Conservation (phyloP, 164 flowering plant genomes). For the Chimonanthus salicifolius region DNA sequence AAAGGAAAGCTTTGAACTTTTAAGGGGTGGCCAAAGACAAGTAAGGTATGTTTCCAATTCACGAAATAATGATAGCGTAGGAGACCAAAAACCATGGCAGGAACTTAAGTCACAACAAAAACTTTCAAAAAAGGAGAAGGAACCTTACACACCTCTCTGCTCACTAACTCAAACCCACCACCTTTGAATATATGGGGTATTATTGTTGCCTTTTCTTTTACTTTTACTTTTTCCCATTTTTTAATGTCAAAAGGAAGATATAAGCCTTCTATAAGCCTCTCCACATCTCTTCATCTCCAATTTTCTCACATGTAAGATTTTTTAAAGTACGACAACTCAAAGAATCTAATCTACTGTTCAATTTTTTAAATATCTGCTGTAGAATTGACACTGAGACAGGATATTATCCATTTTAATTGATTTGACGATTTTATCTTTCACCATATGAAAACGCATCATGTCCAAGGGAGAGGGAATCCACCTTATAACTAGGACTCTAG, state of each 20-base stretch:
- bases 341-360: too few relatives aligned
- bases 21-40: slow-evolving; percentile 9
- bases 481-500: too few relatives aligned
- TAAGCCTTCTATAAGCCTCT: neutral
- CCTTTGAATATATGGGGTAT: slow-evolving; percentile 12
- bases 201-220: too few relatives aligned
- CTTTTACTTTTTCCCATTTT: neutral
- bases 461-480: too few relatives aligned
- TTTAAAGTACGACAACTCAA: too few relatives aligned
- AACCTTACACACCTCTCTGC: slow-evolving; percentile 5
- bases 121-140: slow-evolving; percentile 5
- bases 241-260: too few relatives aligned
- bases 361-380: too few relatives aligned
- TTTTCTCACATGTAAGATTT: neutral
- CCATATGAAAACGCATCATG: too few relatives aligned
- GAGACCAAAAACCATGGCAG: slow-evolving; percentile 21
- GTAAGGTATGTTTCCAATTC: slow-evolving; percentile 47
- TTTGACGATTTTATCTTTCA: too few relatives aligned
- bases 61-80: slow-evolving; percentile 26
- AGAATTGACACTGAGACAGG: too few relatives aligned
- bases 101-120: slow-evolving; percentile 17
- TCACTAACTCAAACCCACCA: slow-evolving; percentile 5
- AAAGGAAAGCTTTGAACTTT: slow-evolving; percentile 17
- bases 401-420: too few relatives aligned
- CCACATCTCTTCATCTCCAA: neutral